Evolutionary conservation across 495 filamentous ascomycete species (phyloP), one percentile per base, ranked within the genome.

Genomic region (Parathielavia hyrcaniae): DNA sequence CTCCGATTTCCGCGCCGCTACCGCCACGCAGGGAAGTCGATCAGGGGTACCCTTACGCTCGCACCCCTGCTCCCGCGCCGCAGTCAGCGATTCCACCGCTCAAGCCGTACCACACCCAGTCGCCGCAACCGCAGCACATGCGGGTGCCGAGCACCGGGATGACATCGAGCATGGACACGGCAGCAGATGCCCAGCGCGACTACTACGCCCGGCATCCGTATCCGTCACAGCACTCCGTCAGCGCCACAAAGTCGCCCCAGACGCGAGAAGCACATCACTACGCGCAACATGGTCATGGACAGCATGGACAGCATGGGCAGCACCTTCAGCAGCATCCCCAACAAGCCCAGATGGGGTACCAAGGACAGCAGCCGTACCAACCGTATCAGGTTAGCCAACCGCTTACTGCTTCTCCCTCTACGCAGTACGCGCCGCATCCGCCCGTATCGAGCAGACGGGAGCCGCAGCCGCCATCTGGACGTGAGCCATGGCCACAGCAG

Each of bases 31-130:
- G 75, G 32, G 73, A 77, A 38, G 22, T 61, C 30, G 75, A 77
- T 13, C 16, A 70, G 13, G 57, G 60, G 10, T 77, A 76, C 48
- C 57, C 67, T 1, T 79, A 75, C 46, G 35, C 58, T 23, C 73
- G 72, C 45, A 71, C 68, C 53, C 63, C 75, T 2, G 60, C 68
- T 14, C 68, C 65, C 23, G 68, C 69, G 10, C 64, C 74, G 16
- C 70, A 64, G 38, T 72, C 73, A 1, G 68, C 66, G 11, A 79
- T 79, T 50, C 76, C 77, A n/a, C 66, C 76, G 12, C 61, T 79
- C 40, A 79, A 79, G 62, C 77, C 75, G 19, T 73, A 73, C 45
- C 67, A 71, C 23, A 62, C 69, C 23, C 71, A 71, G 39, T 78
- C 77, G 3, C 76, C 77, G 23, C 73, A 75, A 52, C 52, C 71